Percentiles rank a stretch among this genome's conserved stretches.
Evolutionary conservation across 495 filamentous ascomycete genomes (phyloP).

Genomic region (Hypomontagnella monticulosa): DNA sequence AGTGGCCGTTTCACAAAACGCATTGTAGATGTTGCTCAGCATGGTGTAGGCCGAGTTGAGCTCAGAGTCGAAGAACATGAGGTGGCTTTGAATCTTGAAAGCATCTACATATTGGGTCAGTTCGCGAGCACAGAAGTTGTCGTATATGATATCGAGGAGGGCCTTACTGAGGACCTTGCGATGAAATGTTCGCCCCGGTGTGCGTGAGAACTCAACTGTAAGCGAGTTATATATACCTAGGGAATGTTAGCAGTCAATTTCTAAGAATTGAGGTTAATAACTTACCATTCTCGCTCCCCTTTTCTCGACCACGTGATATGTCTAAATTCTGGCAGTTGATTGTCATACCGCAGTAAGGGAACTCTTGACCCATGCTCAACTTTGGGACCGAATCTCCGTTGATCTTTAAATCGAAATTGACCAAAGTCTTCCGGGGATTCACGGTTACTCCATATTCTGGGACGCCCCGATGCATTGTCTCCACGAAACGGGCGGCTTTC

Average conservation of each 20-base stretch:
- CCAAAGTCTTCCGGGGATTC: constrained; percentile 80
- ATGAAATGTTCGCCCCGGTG: constrained; percentile 77
- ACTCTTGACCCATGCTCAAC: constrained; percentile 59
- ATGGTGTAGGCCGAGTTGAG: constrained; percentile 78
- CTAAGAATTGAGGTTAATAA: neutral
- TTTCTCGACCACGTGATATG: constrained; percentile 56
- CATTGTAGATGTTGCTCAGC: constrained; percentile 75
- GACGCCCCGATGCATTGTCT: constrained; percentile 80
- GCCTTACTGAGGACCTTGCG: constrained; percentile 76
- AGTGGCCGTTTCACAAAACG: constrained; percentile 78
- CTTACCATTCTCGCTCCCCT: constrained; percentile 42
- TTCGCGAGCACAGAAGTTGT: constrained; percentile 59
- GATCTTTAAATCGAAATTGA: constrained; percentile 79
- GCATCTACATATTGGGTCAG: constrained; percentile 53
- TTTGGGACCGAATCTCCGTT: constrained; percentile 64
- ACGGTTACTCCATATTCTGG: constrained; percentile 82
- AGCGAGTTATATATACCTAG: constrained; percentile 68
- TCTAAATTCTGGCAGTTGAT: constrained; percentile 83
- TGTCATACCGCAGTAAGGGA: constrained; percentile 87
- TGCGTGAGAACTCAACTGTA: constrained; percentile 76
- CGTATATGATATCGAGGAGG: constrained; percentile 48
- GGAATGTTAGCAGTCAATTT: constrained; percentile 23
- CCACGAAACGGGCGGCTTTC: constrained; percentile 75
- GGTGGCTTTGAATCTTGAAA: constrained; percentile 86
- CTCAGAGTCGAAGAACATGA: constrained; percentile 87